Evolutionary conservation across 192 early-diverging fungal genomes (phyloP).

Genomic region (Dissophora ornata): DNA sequence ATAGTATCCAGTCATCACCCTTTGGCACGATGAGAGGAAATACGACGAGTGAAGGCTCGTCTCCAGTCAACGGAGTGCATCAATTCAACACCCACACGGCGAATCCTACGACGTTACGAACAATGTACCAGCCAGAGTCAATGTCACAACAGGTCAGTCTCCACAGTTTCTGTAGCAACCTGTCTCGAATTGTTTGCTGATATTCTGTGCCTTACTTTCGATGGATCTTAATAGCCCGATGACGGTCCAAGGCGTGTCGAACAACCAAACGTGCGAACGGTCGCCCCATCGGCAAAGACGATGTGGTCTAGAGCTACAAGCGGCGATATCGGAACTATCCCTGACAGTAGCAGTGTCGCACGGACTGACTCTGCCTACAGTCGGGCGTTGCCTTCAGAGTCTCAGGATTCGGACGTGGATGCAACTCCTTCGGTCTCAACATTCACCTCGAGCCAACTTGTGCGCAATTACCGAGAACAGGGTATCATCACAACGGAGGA

Average conservation of each 20-base stretch:
- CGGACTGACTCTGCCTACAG: slow-evolving; percentile 1
- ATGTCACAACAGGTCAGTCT: neutral
- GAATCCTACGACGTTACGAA: neutral
- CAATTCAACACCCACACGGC: neutral
- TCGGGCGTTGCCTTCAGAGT: slow-evolving; percentile 20
- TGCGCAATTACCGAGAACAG: slow-evolving; percentile 13
- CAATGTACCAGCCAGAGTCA: neutral
- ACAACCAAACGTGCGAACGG: neutral
- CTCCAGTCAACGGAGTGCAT: neutral
- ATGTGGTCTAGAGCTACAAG: slow-evolving; percentile 29
- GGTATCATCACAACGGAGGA: slow-evolving; percentile 24
- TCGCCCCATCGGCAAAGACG: neutral
- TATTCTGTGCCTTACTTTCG: too few species aligned
- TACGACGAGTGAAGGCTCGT: neutral
- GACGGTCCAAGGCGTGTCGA: neutral
- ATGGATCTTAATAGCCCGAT: neutral
- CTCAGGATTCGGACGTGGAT: slow-evolving; percentile 20
- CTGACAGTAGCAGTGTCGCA: slow-evolving; percentile 9
- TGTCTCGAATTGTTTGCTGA: too few species aligned
- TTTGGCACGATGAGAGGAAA: neutral
- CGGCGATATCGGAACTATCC: slow-evolving; percentile 12
- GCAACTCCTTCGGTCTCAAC: slow-evolving; percentile 18
- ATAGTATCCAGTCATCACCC: slow-evolving; percentile 9
- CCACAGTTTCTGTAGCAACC: neutral
- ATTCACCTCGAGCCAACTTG: slow-evolving; percentile 17